Conservation (phyloP, 495 filamentous ascomycete genomes). For the Cercophora newfieldiana region DNA sequence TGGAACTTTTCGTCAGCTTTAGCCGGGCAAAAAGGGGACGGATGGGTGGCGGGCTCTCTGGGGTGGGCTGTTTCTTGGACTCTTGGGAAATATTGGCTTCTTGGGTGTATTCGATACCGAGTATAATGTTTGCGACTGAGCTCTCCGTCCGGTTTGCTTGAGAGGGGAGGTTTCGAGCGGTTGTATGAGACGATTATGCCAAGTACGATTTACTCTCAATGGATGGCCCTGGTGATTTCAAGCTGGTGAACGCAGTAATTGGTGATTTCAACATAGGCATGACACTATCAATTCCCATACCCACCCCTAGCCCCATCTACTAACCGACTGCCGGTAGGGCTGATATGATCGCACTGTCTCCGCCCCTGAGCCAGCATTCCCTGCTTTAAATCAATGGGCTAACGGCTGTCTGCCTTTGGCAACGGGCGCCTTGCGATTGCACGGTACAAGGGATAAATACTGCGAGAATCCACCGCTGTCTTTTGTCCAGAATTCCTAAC, state of each 20-base stretch:
- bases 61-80: neutral
- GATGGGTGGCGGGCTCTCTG: neutral
- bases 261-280: neutral
- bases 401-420: too few relatives aligned
- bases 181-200: neutral
- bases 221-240: too few relatives aligned
- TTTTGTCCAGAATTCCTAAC: too few relatives aligned
- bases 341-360: neutral
- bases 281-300: neutral
- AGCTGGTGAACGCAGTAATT: too few relatives aligned
- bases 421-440: too few relatives aligned
- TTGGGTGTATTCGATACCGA: neutral
- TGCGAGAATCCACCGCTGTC: too few relatives aligned
- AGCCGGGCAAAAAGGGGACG: neutral
- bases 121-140: neutral
- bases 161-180: neutral
- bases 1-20: neutral
- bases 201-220: too few relatives aligned
- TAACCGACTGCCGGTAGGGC: neutral
- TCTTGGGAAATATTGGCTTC: neutral
- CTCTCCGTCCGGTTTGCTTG: neutral
- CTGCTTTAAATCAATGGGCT: neutral
- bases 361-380: neutral
- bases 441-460: too few relatives aligned
- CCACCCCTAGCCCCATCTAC: neutral